Evolutionary conservation across 805 yeast species (phyloP).

Genomic region (Saturnispora serradocipensis): DNA sequence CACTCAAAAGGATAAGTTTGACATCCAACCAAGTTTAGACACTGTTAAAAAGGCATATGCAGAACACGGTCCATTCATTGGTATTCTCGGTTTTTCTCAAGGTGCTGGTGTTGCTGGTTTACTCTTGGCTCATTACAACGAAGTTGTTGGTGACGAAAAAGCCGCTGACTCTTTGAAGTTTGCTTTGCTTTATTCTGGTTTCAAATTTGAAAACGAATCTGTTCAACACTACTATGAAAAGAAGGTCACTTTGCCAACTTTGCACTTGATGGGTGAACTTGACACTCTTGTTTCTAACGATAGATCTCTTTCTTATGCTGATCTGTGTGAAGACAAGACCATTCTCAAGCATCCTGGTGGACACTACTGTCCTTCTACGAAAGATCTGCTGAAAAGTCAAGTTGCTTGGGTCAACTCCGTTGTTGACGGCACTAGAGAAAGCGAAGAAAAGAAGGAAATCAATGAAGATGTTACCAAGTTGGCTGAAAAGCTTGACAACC

Average conservation of each 20-base stretch:
- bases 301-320: constrained; percentile 53
- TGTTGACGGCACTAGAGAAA: constrained; percentile 12
- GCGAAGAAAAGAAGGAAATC: constrained; percentile 1
- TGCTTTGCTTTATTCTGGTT: constrained; percentile 68
- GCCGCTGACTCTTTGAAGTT: constrained; percentile 49
- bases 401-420: constrained; percentile 28
- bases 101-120: constrained; percentile 86
- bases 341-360: constrained; percentile 85
- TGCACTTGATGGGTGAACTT: constrained; percentile 77
- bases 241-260: constrained; percentile 30
- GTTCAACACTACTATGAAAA: constrained; percentile 25
- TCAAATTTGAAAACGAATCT: constrained; percentile 22
- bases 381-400: constrained; percentile 30
- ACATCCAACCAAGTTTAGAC: constrained; percentile 34
- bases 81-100: constrained; percentile 86
- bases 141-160: constrained; percentile 36
- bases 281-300: constrained; percentile 79
- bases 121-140: constrained; percentile 49
- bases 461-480: constrained; percentile 15
- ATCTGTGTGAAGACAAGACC: constrained; percentile 42
- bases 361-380: constrained; percentile 89
- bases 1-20: constrained; percentile 30
- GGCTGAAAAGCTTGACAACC: constrained; percentile 21
- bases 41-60: constrained; percentile 41
- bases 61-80: constrained; percentile 75